Evolutionary conservation across 352 stramenopile genomes (phyloP).

Genomic region (Globisporangium abappressorium): DNA sequence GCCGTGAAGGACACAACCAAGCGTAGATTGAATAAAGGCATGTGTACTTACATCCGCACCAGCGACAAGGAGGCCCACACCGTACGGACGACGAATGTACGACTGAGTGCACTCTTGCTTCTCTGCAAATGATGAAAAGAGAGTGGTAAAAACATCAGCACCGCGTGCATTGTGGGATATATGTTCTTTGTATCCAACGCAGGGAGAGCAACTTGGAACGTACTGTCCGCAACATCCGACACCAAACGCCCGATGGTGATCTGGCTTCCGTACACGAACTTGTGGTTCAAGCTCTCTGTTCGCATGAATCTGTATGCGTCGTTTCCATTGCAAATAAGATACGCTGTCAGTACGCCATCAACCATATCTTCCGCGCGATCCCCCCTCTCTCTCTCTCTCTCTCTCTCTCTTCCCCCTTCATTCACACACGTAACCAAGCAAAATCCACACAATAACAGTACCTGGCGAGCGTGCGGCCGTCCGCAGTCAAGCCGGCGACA

Average conservation of each 20-base stretch:
- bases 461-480: slow-evolving; percentile 93
- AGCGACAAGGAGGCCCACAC: slow-evolving; percentile 96
- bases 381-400: not conserved
- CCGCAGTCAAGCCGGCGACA: slow-evolving; percentile 97
- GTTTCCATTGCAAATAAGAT: not conserved
- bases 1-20: not conserved
- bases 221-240: slow-evolving; percentile 95
- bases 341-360: slow-evolving; percentile 6
- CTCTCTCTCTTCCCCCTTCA: not conserved
- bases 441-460: slow-evolving; percentile 14
- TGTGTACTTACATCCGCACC: slow-evolving; percentile 72
- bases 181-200: not conserved
- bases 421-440: not conserved
- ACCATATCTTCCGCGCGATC: not conserved
- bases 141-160: not conserved
- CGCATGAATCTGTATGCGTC: slow-evolving; percentile 84
- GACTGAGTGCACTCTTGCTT: slow-evolving; percentile 99
- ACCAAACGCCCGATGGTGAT: slow-evolving; percentile 95
- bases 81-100: slow-evolving; percentile 98
- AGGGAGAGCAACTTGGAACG: slow-evolving; percentile 1
- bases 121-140: slow-evolving; percentile 34
- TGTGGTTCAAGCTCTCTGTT: slow-evolving; percentile 99
- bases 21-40: not conserved
- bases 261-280: slow-evolving; percentile 97
- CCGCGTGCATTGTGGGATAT: not conserved